Evolutionary conservation across 345 rosid species (phyloP), one percentile per base, ranked within the genome.

Genomic region (Sisymbrium altissimum): DNA sequence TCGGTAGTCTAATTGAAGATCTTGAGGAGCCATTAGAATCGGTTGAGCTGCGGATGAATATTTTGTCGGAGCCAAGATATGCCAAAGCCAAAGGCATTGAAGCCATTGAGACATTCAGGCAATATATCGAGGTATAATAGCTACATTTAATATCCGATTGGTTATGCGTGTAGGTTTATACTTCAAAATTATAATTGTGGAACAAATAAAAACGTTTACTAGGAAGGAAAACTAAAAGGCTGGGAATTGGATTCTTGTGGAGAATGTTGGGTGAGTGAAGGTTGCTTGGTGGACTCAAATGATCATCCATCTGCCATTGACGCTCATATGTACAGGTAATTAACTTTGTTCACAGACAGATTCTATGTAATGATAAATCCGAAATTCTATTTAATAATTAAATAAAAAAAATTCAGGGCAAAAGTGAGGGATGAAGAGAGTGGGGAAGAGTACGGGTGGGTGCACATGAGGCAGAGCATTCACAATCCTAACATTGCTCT

Each of bases 241-340:
- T 94, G 96, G 98, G 90, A 91, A 77, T 13, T 94, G 67, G 98
- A 86, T 43, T 79, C 89, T 1, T 91, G 98, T 61, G 96, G 97
- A 18, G 96, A 94, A 27, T 94, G 98, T 73, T 91, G 90, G 92
- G 98, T 94, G 19, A 89, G 81, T 49, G 95, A 91, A 78, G 98
- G 97, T 17, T 91, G 98, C 76, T 95, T 94, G 4, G 96, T 86
- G 4, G 97, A 91, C 78, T 83, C 88, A 6, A 84, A 88, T 53
- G 95, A 91, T 44, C 57, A 65, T 69, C 95, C 97, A 6, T 77
- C 90, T 11, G 78, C 91, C 32, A 78, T 91, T 64, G 98, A 91
- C 76, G 98, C 98, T 60, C 81, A 83, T 73, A 89, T 94, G 97
- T 94, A 94, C 76, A 89, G 97, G 97, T 93, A n/a, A 38, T 38